These are phyloP conservation scores for Panellus pusillus DNA, from an alignment of 768 basidiomycete genomes.

Conservation along the genomic window DNA sequence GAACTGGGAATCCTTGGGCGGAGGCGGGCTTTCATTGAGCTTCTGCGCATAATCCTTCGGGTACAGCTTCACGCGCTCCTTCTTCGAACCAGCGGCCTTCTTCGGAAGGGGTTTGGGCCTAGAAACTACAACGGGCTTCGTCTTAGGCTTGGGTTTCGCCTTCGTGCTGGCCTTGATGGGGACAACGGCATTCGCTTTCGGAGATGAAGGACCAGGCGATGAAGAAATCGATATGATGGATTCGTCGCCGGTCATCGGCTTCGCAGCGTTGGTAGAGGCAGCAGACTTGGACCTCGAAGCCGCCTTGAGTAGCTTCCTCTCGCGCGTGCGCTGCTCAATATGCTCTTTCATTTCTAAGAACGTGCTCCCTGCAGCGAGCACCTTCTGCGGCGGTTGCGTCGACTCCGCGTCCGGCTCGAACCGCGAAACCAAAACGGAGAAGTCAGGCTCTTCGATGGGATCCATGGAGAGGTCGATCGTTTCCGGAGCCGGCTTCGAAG, in stretches of 20 bases:
- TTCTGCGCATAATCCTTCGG: slow-evolving; percentile 56
- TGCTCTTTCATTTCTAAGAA: slow-evolving; percentile 36
- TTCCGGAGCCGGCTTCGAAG: slow-evolving; percentile 2
- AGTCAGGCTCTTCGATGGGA: slow-evolving; percentile 20
- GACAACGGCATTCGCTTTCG: slow-evolving; percentile 17
- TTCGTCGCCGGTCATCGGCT: slow-evolving; percentile 24
- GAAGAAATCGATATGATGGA: slow-evolving; percentile 24
- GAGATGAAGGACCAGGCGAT: slow-evolving; percentile 28
- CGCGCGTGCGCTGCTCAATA: slow-evolving; percentile 32
- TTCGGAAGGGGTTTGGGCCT: slow-evolving; percentile 20
- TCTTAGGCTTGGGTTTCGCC: slow-evolving; percentile 20
- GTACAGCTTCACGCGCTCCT: slow-evolving; percentile 45
- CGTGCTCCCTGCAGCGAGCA: slow-evolving; percentile 28
- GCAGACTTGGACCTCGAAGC: slow-evolving; percentile 7
- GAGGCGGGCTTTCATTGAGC: slow-evolving; percentile 33
- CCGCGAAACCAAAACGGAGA: slow-evolving; percentile 18
- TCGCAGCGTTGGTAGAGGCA: not conserved
- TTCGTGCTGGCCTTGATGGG: slow-evolving; percentile 19
- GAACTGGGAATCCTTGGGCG: slow-evolving; percentile 29
- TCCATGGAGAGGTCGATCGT: slow-evolving; percentile 15
- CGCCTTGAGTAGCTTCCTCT: slow-evolving; percentile 32
- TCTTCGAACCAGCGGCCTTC: slow-evolving; percentile 18
- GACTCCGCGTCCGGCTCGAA: slow-evolving; percentile 18
- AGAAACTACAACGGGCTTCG: slow-evolving; percentile 5
- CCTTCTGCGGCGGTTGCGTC: slow-evolving; percentile 10